Base-by-base conservation (phyloP, 495 filamentous ascomycete species). In the Evernia prunastri region DNA sequence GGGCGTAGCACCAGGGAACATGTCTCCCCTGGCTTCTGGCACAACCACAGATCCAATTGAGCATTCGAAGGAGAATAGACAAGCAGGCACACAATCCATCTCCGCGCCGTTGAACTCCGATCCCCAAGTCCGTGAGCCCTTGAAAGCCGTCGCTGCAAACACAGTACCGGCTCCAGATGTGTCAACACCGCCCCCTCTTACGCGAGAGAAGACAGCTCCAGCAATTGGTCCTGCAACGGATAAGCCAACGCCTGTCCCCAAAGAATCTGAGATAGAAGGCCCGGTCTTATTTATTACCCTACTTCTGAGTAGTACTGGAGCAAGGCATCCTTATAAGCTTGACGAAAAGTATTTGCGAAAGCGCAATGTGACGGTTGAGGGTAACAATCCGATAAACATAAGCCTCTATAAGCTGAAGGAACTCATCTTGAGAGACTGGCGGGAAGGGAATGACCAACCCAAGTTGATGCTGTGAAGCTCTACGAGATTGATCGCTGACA, bases 351-450 rank as follows among this genome's bases (percentile, higher is more conserved):
- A 96, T 68, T 76, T 96, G 58, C 77, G 81, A 54, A 92, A 91
- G 73, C 84, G 88, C 27, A 87, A 87, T 59, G 86, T 95, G 20
- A 83, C 79, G 39, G 84, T 92, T 1, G 87, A 89, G 43, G 87
- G 84, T 33, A 79, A 87, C 70, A 91, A 96, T 72, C 92, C 92
- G 3, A 90, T 89, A 70, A 86, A 86, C 70, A 90, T 96, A 75
- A 94, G 88, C 69, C 86, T 95, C 18, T 96, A 96, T 71, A 93
- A 89, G 11, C 72, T 96, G 59, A 96, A 96, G 74, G 91, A 96
- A 72, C 76, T 96, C 73, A 95, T 96, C 66, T 83, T 91, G 80
- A 78, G 89, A 69, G 92, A 95, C 69, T 96, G 92, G 92, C 81
- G 89, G 68, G 85, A 86, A 67, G 84, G 84, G 86, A 74, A 73